Evolutionary conservation across 495 filamentous ascomycete genomes (phyloP), one percentile per base, ranked within the genome.

Genomic region (Xylaria scruposa): DNA sequence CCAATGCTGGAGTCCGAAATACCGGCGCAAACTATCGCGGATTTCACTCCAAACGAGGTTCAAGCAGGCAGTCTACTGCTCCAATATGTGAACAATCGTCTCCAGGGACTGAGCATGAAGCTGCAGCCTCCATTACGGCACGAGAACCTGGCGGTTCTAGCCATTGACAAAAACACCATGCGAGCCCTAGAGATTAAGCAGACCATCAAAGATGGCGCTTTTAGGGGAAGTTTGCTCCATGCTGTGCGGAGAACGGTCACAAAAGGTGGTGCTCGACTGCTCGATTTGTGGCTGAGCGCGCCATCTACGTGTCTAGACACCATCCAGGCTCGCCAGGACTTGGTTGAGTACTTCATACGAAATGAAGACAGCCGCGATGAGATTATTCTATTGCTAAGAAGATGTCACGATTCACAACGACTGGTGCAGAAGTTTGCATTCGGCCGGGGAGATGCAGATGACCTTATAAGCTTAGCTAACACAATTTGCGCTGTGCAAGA

Each of bases 401-500:
- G 88, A 44, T 94, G 90, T 72, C 90, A 94, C 70, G 96, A 99
- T 78, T 92, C 93, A 8, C 91, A 97, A 71, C 91, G 97, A 7
- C 86, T 98, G 46, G 89, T 97, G 1, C 95, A 98, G 77, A 97
- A 94, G 72, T 97, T 99, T 74, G 91, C 95, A 2, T 84, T 98
- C 10, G 94, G 94, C 19, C 88, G 93, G 62, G 96, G 95, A n/a
- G 93, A 97, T 73, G 85, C 95, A n/a, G 95, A 98, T 79, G 96
- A 98, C 77, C 84, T 99, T 31, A 84, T 98, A 21, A 90, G 88
- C 26, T 85, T 99, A 15, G 92, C 93, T 4, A 89, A 87, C 66
- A 97, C 96, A 0, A 92, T 98, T 70, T 84, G 90, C 67, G 92
- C 93, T 6, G 95, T 94, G 2, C 86, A 90, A 40, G 86, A 91